Conservation (phyloP, 139 green algal species). For the Haematococcus lacustris region DNA sequence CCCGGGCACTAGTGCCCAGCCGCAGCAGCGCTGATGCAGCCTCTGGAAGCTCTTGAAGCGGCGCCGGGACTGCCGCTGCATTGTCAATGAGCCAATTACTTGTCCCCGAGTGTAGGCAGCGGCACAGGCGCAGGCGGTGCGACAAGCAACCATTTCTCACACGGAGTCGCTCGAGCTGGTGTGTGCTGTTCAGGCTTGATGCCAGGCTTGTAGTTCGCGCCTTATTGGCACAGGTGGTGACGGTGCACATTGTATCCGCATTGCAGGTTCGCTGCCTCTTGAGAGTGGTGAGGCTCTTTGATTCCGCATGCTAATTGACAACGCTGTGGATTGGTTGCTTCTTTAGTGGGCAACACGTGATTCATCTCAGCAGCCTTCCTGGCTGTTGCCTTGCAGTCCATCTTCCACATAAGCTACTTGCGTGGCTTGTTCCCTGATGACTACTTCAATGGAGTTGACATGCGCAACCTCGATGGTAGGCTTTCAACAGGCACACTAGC, state of each 20-base stretch:
- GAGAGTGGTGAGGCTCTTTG: slow-evolving; percentile 28
- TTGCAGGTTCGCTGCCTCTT: slow-evolving; percentile 38
- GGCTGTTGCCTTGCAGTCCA: slow-evolving; percentile 21
- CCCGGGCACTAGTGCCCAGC: too few relatives aligned
- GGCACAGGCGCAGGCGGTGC: slow-evolving; percentile 28
- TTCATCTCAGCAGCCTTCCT: neutral
- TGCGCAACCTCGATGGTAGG: slow-evolving; percentile 58
- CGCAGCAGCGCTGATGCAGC: too few relatives aligned
- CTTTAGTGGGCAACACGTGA: neutral
- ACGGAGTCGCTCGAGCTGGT: slow-evolving; percentile 43
- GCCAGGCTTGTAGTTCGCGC: neutral
- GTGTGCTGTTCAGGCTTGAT: neutral
- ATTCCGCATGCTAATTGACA: neutral
- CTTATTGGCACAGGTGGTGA: neutral
- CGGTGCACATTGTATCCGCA: neutral
- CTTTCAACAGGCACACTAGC: neutral
- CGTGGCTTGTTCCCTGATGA: slow-evolving; percentile 60
- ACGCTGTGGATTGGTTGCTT: neutral
- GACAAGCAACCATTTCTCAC: slow-evolving; percentile 22
- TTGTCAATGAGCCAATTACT: too few relatives aligned
- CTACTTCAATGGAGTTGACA: slow-evolving; percentile 42
- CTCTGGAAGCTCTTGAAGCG: too few relatives aligned
- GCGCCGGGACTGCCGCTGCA: too few relatives aligned
- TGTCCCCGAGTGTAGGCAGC: too few relatives aligned
- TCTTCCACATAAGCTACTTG: slow-evolving; percentile 61